Percentiles rank a stretch among this genome's conserved stretches.
Evolutionary conservation across 805 yeast species (phyloP).

Genomic region (Zygosaccharomyces lentus): DNA sequence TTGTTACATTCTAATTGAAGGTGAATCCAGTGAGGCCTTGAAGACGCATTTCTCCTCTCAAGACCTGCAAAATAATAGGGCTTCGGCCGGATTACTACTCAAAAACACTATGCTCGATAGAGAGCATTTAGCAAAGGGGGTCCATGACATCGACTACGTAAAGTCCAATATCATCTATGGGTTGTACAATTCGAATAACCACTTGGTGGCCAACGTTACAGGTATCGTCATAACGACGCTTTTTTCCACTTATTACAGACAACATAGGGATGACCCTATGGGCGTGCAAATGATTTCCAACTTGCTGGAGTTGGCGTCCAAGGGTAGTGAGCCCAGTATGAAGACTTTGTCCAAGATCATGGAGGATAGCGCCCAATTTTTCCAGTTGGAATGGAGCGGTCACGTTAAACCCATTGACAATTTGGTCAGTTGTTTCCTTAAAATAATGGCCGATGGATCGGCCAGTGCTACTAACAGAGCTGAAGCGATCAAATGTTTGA

Average conservation of each 20-base stretch:
- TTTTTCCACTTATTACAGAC: conserved; percentile 47
- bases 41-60: conserved; percentile 17
- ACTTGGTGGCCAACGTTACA: conserved; percentile 74
- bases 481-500: conserved; percentile 64
- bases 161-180: conserved; percentile 43
- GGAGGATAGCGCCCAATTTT: conserved; percentile 70
- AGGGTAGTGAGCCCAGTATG: conserved; percentile 44
- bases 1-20: conserved; percentile 61
- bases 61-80: conserved; percentile 44
- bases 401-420: conserved; percentile 54
- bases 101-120: conserved; percentile 64
- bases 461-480: conserved; percentile 49
- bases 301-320: conserved; percentile 55
- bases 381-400: conserved; percentile 63
- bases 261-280: conserved; percentile 38
- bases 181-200: conserved; percentile 23
- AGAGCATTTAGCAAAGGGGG: conserved; percentile 32
- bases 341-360: conserved; percentile 81
- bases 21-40: conserved; percentile 42
- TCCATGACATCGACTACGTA: conserved; percentile 41
- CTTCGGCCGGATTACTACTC: conserved; percentile 82
- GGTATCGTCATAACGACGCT: conserved; percentile 87
- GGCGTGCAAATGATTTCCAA: conserved; percentile 67
- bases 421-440: conserved; percentile 62
- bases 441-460: conserved; percentile 40